Base-by-base conservation (phyloP, 2,329 filamentous ascomycete genomes). In the Beauveria medogensis region DNA sequence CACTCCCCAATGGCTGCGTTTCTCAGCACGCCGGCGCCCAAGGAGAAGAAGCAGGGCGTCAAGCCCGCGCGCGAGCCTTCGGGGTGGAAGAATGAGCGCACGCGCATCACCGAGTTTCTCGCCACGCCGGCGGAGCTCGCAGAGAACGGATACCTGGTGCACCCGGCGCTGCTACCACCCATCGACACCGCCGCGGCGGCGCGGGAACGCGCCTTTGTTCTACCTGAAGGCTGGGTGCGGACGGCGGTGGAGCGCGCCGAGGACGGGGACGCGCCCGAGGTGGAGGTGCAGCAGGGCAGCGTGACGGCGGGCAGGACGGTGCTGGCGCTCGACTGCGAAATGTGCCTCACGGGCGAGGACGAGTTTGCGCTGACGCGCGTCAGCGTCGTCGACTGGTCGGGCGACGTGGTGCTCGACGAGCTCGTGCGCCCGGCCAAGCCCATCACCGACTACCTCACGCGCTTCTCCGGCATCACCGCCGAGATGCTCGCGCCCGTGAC, bases 401-500 rank as follows among this genome's bases (percentile, higher is more conserved):
- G 92, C 54, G 83, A 85, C 40, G 82, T 90, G 10, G 80, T 96
- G 18, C 76, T 97, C 56, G 94, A 99, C 71, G 90, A 96, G 75
- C 83, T 97, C 14, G 94, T 99, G 68, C 95, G 94, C 76, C 94
- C 94, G 0, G 82, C 87, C 50, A 87, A 89, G 66, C 88, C 90
- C n/a, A 92, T 99, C 69, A 88, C 84, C 61, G 89, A 99, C 77
- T 97, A 99, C 71, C 81, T 99, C 46, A 99, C 94, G 1, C 87
- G 82, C 59, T 95, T 86, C 73, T 99, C 94, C 0, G 94, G 94
- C 64, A 97, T 99, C 69, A 99, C 93, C 3, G 82, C 89, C 68
- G 85, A 87, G 65, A 92, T 92, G 83, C 83, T 99, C 37, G 84
- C 86, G 46, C 82, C 87, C 40, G 87, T 97, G 44, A 95, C 90